Evolutionary conservation across 768 basidiomycete genomes (phyloP), one percentile per base, ranked within the genome.

Genomic region (Leccinum boreale): DNA sequence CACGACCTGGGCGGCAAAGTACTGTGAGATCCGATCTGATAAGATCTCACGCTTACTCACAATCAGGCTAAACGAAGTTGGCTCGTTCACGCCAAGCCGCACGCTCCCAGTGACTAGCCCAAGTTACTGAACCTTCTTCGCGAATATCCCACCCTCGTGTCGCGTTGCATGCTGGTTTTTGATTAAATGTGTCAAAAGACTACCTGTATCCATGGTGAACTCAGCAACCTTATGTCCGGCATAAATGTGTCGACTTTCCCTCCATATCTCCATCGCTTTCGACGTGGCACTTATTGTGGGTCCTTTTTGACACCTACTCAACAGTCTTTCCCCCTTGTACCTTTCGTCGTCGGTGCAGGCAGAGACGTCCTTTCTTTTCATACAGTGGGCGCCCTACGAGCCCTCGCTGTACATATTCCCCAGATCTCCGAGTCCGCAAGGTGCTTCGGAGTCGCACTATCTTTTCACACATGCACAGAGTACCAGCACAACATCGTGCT

Each of bases 341-440:
- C 23, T 33, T 50, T 60, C 52, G 52, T 61, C 58, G 51, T 49
- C 53, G 56, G 50, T 39, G 54, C 52, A 11, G 58, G 53, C 55
- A 65, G 52, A 63, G 52, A 57, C 65, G 52, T 70, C n/a, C 45
- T 67, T 70, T 23, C 71, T 62, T 73, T 55, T 49, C 12, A 55
- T 46, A 14, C 33, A 29, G n/a, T 54, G n/a, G 23, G 10, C 21
- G 31, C 31, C 31, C 0, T 54, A 44, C 44, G 47, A 29, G 29
- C 24, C 7, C 50, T 21, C 44, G n/a, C 21, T 53, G 50, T 55
- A 55, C 51, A 45, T 44, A 50, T 29, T 19, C 35, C 50, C 31
- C 29, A 11, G 48, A 14, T 14, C 15, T 21, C 44, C 28, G 28
- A 28, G 28, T 28, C 28, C 44, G 28, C 11, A 17, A 39, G 31